phyloP scores from a whole-genome alignment of 177 flowering plant genomes.

The Vitis hybrid region DNA sequence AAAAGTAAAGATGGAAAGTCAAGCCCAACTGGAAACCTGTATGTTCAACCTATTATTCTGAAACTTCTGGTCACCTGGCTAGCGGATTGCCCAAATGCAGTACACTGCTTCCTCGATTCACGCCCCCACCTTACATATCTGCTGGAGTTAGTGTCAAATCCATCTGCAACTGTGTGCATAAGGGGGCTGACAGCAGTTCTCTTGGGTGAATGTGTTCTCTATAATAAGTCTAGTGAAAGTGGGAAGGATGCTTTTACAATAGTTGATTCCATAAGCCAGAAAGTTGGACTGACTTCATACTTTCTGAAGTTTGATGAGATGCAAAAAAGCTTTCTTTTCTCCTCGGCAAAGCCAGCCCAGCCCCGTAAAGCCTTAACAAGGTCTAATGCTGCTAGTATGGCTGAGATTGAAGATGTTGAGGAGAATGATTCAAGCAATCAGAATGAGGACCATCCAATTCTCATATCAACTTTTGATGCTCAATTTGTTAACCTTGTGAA shows the following conservation, averaged over 20 bases:
- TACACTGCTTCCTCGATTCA: slow-evolving; percentile 76
- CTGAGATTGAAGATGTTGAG: slow-evolving; percentile 62
- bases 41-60: slow-evolving; percentile 71
- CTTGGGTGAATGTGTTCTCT: slow-evolving; percentile 90
- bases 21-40: slow-evolving; percentile 26
- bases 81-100: slow-evolving; percentile 79
- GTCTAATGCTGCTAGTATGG: slow-evolving; percentile 74
- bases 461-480: slow-evolving; percentile 60
- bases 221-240: slow-evolving; percentile 47
- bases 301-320: slow-evolving; percentile 83
- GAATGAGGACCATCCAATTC: slow-evolving; percentile 65
- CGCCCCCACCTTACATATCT: slow-evolving; percentile 83
- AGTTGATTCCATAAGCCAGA: slow-evolving; percentile 87
- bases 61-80: slow-evolving; percentile 85
- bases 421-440: slow-evolving; percentile 37
- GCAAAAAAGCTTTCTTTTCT: slow-evolving; percentile 61
- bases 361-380: slow-evolving; percentile 64
- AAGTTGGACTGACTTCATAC: slow-evolving; percentile 80
- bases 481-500: slow-evolving; percentile 57
- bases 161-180: slow-evolving; percentile 48
- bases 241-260: slow-evolving; percentile 66
- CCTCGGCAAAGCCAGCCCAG: slow-evolving; percentile 45
- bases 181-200: slow-evolving; percentile 84
- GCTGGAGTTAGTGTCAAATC: slow-evolving; percentile 72
- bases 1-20: slow-evolving; percentile 56